Evolutionary conservation across 2,329 filamentous ascomycete species (phyloP).

Genomic region (Pyrenochaeta sp.): DNA sequence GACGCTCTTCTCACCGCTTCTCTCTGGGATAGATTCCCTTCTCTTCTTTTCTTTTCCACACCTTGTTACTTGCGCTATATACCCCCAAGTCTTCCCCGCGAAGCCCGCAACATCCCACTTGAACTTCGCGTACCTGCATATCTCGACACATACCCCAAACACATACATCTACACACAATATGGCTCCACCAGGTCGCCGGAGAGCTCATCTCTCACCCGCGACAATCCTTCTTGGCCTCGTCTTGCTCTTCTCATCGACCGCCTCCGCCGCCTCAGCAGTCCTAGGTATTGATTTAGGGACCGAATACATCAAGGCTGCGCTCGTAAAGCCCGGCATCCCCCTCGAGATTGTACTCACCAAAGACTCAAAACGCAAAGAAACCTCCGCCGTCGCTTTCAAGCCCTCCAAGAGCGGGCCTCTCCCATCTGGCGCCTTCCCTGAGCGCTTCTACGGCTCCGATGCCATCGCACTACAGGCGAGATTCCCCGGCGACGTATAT

Average conservation of each 20-base stretch:
- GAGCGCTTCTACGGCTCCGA: constrained; percentile 93
- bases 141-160: constrained; percentile 7
- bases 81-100: constrained; percentile 24
- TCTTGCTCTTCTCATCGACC: constrained; percentile 64
- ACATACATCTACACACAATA: constrained; percentile 40
- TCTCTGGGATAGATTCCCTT: constrained; percentile 39
- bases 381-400: constrained; percentile 92
- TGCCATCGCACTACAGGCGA: constrained; percentile 83
- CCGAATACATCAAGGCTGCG: constrained; percentile 95
- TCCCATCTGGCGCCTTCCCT: constrained; percentile 69
- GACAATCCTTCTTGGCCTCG: constrained; percentile 60
- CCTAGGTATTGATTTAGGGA: constrained; percentile 91
- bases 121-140: constrained; percentile 9
- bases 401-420: constrained; percentile 72
- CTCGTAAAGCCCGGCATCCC: constrained; percentile 97
- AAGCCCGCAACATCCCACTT: constrained; percentile 35
- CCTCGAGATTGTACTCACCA: constrained; percentile 96
- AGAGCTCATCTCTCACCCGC: constrained; percentile 51
- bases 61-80: constrained; percentile 9
- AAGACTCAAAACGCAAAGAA: constrained; percentile 97
- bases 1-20: constrained; percentile 14
- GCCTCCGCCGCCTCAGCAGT: constrained; percentile 76
- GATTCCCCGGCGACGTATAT: constrained; percentile 94
- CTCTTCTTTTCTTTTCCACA: constrained; percentile 26
- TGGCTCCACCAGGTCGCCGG: constrained; percentile 59